Base-by-base conservation (phyloP, 805 yeast genomes). In the Kluyveromyces dobzhanskii region DNA sequence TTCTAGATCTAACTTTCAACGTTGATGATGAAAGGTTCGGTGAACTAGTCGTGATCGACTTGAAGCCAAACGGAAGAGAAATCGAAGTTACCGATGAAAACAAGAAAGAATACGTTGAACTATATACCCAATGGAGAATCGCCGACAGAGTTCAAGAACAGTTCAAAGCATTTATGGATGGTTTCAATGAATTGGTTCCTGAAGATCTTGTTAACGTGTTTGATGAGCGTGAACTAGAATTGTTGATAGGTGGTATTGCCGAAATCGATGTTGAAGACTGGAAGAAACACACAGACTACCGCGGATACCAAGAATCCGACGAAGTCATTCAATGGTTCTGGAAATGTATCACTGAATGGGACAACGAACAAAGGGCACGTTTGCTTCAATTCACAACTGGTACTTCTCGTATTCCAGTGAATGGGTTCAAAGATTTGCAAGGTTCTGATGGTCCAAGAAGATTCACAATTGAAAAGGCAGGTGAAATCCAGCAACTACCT, bases 381-480 rank as follows among this genome's bases (percentile, higher is more conserved):
- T 70, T 92, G 59, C 69, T 92, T 50, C 99, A 92, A 65, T 92
- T 92, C 61, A 90, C 98, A 16, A 92, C 99, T 1, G 99, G 99
- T 73, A 92, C 99, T 3, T 87, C 97, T 17, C 81, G 99, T 69
- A 92, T 92, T 41, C 99, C 99, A 6, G 98, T 92, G 47, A 92
- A 90, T 64, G 99, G 99, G 30, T 92, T 92, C 73, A 92, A 92
- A 64, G 99, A 92, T 65, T 72, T 92, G 53, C 99, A 92, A 67
- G 99, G 98, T 49, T 84, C 95, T 17, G 98, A 92, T 66, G 99
- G 99, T 42, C 99, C 99, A 39, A 84, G 99, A 73, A 78, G 97
- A 60, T 92, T 92, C 64, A 92, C 99, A 5, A 90, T 92, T 61
- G 99, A 92, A 63, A 88, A 88, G 63, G 97, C 97, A 8, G 98